These are phyloP conservation scores for Sechiopsis laciniata DNA, from an alignment of 306 rosid genomes.

Conservation along the genomic window DNA sequence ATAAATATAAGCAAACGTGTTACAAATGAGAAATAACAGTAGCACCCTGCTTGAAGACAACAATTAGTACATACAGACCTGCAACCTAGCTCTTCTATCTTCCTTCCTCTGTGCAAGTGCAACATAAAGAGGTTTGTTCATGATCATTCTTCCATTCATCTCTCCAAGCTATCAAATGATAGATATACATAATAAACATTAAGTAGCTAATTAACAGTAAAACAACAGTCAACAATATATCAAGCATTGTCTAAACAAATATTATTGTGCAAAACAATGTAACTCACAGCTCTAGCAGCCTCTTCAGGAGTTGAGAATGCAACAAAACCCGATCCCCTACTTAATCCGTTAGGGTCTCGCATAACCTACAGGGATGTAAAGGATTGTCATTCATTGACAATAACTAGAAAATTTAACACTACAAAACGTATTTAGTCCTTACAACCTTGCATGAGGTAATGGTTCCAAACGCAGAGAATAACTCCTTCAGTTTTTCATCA, in stretches of 20 bases:
- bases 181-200: background rate
- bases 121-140: constrained; percentile 26
- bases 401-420: background rate
- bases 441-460: constrained; percentile 87
- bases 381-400: constrained; percentile 18
- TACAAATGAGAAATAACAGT: too few species aligned
- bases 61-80: constrained; percentile 9
- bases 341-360: constrained; percentile 90
- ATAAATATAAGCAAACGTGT: too few species aligned
- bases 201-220: background rate
- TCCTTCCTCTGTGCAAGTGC: constrained; percentile 30
- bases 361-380: constrained; percentile 56
- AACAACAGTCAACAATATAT: background rate
- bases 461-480: constrained; percentile 66
- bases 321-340: constrained; percentile 95
- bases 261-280: background rate
- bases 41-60: background rate
- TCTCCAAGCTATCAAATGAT: constrained; percentile 18
- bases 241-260: background rate
- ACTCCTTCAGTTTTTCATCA: constrained; percentile 73
- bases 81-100: constrained; percentile 25
- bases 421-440: background rate
- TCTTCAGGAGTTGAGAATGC: constrained; percentile 95
- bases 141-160: constrained; percentile 29
- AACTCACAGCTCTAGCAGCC: constrained; percentile 91